These are phyloP conservation scores for Albophoma yamanashiensis DNA, from an alignment of 2,329 filamentous ascomycete species.

Conservation along the genomic window DNA sequence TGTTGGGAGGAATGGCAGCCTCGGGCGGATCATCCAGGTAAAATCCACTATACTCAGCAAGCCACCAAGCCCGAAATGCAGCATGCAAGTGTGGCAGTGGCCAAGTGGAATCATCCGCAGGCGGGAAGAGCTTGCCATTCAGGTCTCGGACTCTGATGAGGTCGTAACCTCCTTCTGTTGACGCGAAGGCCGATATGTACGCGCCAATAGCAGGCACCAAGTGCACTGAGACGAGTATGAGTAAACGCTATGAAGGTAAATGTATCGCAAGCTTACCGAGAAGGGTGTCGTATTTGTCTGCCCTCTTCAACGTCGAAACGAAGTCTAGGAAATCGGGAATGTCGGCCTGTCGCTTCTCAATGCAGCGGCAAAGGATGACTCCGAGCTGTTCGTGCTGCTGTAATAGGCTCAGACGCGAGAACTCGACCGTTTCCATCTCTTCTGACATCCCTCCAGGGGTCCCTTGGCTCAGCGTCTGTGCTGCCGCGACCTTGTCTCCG, in stretches of 20 bases:
- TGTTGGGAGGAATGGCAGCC: slow-evolving; percentile 42
- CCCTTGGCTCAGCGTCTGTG: slow-evolving; percentile 60
- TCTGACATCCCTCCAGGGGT: slow-evolving; percentile 43
- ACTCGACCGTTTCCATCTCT: slow-evolving; percentile 66
- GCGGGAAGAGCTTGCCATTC: slow-evolving; percentile 55
- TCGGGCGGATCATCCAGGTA: slow-evolving; percentile 64
- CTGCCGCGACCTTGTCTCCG: slow-evolving; percentile 64
- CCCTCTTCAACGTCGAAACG: slow-evolving; percentile 53
- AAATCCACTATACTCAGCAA: slow-evolving; percentile 85
- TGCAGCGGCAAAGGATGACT: slow-evolving; percentile 66
- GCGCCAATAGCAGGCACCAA: slow-evolving; percentile 70
- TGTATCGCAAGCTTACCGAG: slow-evolving; percentile 28
- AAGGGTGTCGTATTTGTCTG: slow-evolving; percentile 66
- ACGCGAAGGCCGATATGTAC: slow-evolving; percentile 69
- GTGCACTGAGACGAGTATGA: slow-evolving; percentile 43
- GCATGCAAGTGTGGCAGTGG: slow-evolving; percentile 66
- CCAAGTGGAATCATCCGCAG: slow-evolving; percentile 60
- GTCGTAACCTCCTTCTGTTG: slow-evolving; percentile 58
- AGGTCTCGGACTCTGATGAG: slow-evolving; percentile 60
- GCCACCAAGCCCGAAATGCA: slow-evolving; percentile 73
- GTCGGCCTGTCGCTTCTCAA: slow-evolving; percentile 64
- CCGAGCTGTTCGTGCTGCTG: slow-evolving; percentile 85
- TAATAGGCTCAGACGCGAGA: slow-evolving; percentile 68
- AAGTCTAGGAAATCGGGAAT: slow-evolving; percentile 65
- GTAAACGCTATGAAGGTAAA: not conserved